Evolutionary conservation across 345 rosid genomes (phyloP).

Genomic region (Boechera divaricarpa): DNA sequence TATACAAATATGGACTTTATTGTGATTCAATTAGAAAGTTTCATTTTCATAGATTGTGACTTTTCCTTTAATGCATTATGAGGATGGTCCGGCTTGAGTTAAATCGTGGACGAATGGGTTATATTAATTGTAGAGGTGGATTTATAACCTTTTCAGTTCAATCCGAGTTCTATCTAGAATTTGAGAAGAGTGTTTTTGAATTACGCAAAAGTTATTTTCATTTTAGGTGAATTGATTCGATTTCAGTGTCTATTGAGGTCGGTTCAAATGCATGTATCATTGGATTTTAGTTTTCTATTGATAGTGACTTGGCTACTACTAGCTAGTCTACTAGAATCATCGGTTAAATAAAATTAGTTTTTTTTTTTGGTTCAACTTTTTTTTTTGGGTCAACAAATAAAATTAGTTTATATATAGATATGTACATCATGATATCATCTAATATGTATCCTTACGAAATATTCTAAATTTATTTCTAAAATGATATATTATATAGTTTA

Average conservation of each 20-base stretch:
- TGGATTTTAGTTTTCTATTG: not conserved
- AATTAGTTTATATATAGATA: not conserved
- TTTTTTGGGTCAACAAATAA: not conserved
- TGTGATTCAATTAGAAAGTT: not conserved
- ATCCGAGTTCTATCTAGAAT: not conserved
- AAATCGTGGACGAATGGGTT: conserved; percentile 4
- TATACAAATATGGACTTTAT: not conserved
- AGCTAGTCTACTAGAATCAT: conserved; percentile 21
- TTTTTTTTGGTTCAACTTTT: no score
- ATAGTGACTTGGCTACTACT: conserved; percentile 18
- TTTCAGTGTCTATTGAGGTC: conserved; percentile 6
- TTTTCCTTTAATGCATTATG: not conserved
- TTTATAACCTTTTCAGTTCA: not conserved
- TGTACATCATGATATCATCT: conserved; percentile 37
- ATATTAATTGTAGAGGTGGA: not conserved
- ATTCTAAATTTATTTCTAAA: not conserved
- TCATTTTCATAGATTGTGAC: conserved; percentile 12
- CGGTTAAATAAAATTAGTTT: not conserved
- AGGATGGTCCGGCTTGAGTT: conserved; percentile 23
- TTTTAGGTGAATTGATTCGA: conserved; percentile 15
- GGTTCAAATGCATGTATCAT: conserved; percentile 15
- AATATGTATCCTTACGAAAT: conserved; percentile 2
- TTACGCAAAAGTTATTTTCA: not conserved
- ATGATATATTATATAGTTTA: conserved; percentile 17
- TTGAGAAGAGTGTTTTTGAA: not conserved